Evolutionary conservation across 306 rosid genomes (phyloP), one percentile per base, ranked within the genome.

Genomic region (Inga laurina): DNA sequence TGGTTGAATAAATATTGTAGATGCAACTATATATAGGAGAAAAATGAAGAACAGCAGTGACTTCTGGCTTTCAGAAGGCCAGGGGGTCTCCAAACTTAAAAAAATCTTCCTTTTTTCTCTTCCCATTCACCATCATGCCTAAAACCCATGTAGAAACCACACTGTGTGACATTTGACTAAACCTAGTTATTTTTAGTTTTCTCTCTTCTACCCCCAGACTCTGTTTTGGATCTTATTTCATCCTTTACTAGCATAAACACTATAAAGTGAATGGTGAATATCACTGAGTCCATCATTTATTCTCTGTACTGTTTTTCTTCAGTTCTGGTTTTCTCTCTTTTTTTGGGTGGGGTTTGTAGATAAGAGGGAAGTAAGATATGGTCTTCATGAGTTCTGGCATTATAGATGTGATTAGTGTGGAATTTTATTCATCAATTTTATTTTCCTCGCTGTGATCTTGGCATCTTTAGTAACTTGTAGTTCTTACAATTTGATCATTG

Each of bases 401-500:
- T 9, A 8, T 44, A 44, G 48, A 8, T 44, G 46, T 44, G 46
- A 44, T 44, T 1, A 44, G 10, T 44, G 2, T 32, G 2, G 46
- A 44, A 32, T 46, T 10, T 46, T 46, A 46, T 11, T 46, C 3
- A 10, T 10, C 51, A 46, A 46, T 15, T 49, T 49, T 49, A 49
- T 13, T 15, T 14, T 49, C 56, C 5, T 49, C 0, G 6, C 56
- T 14, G 6, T 49, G 56, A 15, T 49, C 92, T 89, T 86, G 97
- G 90, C 44, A 41, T 41, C 44, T 3, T 41, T 41, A 41, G 44
- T 41, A 85, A 79, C 82, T 78, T 81, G 83, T 93, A 72, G 83
- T 86, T 86, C 81, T 93, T 86, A 71, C 0, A 15, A 49, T 49
- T 13, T 4, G 3, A 15, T 49, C 6, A 3, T 49, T 49, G 19